phyloP scores from a whole-genome alignment of 2,329 filamentous ascomycete genomes.

The Thelonectria discophora region DNA sequence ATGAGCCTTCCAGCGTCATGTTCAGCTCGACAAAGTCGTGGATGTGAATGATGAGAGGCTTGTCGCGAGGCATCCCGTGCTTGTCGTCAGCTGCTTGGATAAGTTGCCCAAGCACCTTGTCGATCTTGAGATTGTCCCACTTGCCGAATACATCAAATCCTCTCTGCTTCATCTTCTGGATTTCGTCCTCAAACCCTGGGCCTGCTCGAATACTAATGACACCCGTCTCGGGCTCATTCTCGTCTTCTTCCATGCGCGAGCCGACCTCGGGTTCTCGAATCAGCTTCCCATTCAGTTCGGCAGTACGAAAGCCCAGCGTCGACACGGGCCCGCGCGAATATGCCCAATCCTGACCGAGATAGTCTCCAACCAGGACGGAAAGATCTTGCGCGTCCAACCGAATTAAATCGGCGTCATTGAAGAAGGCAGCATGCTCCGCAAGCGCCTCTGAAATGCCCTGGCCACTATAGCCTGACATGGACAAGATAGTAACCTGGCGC shows the following conservation, averaged over 20 bases:
- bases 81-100: constrained; percentile 57
- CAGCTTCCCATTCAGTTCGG: constrained; percentile 63
- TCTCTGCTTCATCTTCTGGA: constrained; percentile 54
- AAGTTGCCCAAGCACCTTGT: constrained; percentile 65
- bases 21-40: constrained; percentile 84
- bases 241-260: constrained; percentile 44
- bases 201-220: constrained; percentile 43
- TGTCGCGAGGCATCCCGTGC: constrained; percentile 45
- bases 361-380: constrained; percentile 73
- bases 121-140: constrained; percentile 71
- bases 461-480: constrained; percentile 51
- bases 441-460: constrained; percentile 55
- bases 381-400: constrained; percentile 75
- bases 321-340: constrained; percentile 59
- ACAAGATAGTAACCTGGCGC: constrained; percentile 51
- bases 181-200: constrained; percentile 53
- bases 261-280: constrained; percentile 56
- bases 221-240: constrained; percentile 47
- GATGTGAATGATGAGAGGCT: constrained; percentile 76
- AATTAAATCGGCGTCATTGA: constrained; percentile 72
- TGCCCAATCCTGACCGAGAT: constrained; percentile 70
- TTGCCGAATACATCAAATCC: constrained; percentile 52
- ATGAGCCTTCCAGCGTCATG: constrained; percentile 72
- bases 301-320: constrained; percentile 64
- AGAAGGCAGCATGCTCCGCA: constrained; percentile 69